Conservation (phyloP, 148 eudicot species). For the Silene uniflora region DNA sequence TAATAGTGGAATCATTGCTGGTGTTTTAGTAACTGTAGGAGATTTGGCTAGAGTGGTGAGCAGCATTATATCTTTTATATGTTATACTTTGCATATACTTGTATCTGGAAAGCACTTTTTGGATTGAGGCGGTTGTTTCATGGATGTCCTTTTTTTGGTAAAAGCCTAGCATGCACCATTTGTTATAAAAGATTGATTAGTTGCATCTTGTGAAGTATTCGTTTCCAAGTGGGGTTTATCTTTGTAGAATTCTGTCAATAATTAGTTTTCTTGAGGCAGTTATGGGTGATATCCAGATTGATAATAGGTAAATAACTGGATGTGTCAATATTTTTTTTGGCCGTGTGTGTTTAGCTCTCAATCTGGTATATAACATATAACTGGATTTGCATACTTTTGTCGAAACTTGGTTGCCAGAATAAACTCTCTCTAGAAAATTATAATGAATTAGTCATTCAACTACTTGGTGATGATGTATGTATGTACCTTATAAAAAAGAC, state of each 20-base stretch:
- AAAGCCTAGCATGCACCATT: neutral
- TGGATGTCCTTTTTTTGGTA: neutral
- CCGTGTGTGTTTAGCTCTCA: too few species aligned
- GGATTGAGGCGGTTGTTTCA: neutral
- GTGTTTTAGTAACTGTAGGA: constrained; percentile 90
- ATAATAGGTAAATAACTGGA: too few species aligned
- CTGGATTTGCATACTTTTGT: too few species aligned
- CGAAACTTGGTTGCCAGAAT: too few species aligned
- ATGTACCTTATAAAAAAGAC: neutral
- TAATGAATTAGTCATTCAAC: too few species aligned
- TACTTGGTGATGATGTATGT: neutral
- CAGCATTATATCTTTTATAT: neutral
- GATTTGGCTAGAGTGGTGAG: constrained; percentile 97
- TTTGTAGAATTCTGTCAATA: too few species aligned
- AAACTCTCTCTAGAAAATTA: too few species aligned
- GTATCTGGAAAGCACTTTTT: neutral
- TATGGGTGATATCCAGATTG: neutral
- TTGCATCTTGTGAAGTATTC: neutral
- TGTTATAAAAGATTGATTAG: too few species aligned
- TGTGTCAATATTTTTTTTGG: too few species aligned
- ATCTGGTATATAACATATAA: too few species aligned
- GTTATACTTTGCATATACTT: neutral
- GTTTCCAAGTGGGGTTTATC: neutral
- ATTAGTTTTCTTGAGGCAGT: neutral
- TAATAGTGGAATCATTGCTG: constrained; percentile 72